Percentiles rank a stretch among this genome's conserved stretches.
These are phyloP conservation scores for Sphagnum contortum DNA, from an alignment of 225 moss, liverwort and hornwort species.

Conservation along the genomic window DNA sequence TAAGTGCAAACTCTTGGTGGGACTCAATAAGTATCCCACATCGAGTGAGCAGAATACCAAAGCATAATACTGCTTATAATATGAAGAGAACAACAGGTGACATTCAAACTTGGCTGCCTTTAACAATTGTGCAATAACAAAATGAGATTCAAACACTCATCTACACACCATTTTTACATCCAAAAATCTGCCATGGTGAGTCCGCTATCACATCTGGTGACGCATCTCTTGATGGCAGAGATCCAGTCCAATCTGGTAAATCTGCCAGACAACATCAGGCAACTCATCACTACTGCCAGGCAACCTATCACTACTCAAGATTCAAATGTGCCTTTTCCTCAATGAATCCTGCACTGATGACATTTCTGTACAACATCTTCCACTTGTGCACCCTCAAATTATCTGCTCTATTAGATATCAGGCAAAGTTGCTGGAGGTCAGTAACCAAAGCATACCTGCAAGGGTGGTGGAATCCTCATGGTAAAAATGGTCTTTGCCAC, in stretches of 20 bases:
- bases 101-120: too few relatives aligned
- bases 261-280: slow-evolving; percentile 23
- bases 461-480: slow-evolving; percentile 57
- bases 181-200: slow-evolving; percentile 96
- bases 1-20: too few relatives aligned
- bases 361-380: too few relatives aligned
- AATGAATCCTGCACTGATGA: neutral
- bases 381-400: neutral
- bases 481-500: slow-evolving; percentile 27
- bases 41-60: too few relatives aligned
- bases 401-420: too few relatives aligned
- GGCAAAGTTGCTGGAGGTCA: neutral
- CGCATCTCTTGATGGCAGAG: slow-evolving; percentile 68
- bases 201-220: slow-evolving; percentile 87
- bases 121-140: too few relatives aligned
- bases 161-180: slow-evolving; percentile 72
- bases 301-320: neutral
- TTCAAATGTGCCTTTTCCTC: neutral
- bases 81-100: too few relatives aligned
- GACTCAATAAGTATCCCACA: too few relatives aligned
- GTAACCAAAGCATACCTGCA: slow-evolving; percentile 30
- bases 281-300: neutral
- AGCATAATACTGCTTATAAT: too few relatives aligned
- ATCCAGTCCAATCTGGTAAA: slow-evolving; percentile 94
- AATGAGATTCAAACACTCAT: too few relatives aligned